Percentiles rank a stretch among this genome's conserved stretches.
These are phyloP conservation scores for Fragilariopsis cylindrus DNA, from an alignment of 108 stramenopile species.

Conservation along the genomic window DNA sequence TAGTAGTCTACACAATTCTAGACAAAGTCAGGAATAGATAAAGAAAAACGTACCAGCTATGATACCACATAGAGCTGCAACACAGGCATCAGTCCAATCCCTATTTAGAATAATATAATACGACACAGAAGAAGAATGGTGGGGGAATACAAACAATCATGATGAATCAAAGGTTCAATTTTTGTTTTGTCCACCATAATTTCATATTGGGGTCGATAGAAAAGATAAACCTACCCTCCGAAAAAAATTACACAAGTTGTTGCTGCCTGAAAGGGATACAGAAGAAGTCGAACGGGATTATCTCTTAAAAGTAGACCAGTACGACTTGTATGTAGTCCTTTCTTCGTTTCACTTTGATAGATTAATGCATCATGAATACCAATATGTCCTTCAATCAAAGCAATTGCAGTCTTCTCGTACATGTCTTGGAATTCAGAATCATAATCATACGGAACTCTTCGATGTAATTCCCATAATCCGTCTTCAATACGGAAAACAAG, in stretches of 20 bases:
- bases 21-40: too few relatives aligned
- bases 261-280: constrained; percentile 46
- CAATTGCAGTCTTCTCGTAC: constrained; percentile 44
- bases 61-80: constrained; percentile 39
- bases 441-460: constrained; percentile 54
- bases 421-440: constrained; percentile 54
- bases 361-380: constrained; percentile 45
- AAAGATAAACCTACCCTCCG: constrained; percentile 2
- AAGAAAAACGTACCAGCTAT: neutral
- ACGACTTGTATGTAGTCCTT: constrained; percentile 39
- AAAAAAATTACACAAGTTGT: constrained; percentile 49
- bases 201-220: constrained; percentile 11
- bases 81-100: constrained; percentile 36
- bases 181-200: too few relatives aligned
- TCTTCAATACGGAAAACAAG: constrained; percentile 50
- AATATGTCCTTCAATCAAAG: constrained; percentile 44
- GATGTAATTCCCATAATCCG: constrained; percentile 48
- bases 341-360: constrained; percentile 43
- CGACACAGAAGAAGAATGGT: constrained; percentile 13
- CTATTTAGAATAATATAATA: neutral
- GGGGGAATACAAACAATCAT: too few relatives aligned
- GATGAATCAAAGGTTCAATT: too few relatives aligned
- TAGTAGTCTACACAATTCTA: too few relatives aligned
- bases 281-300: constrained; percentile 43
- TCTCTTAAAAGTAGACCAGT: constrained; percentile 45